Percentiles rank a stretch among this genome's conserved stretches.
Conservation (phyloP, 169 alveolate species). For the Plasmodium adleri region DNA sequence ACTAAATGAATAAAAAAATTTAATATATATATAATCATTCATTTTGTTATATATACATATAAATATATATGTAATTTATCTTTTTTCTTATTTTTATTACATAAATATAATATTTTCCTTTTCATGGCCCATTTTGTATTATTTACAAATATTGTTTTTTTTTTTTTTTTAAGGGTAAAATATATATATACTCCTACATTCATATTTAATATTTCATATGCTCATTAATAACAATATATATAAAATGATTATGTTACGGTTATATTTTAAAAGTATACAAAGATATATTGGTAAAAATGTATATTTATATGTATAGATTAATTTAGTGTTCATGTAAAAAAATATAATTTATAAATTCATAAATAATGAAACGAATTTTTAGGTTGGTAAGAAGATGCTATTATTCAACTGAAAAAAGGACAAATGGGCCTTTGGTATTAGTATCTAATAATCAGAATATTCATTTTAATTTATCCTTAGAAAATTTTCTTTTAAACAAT, state of each 20-base stretch:
- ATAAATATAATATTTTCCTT: not conserved
- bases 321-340: not conserved
- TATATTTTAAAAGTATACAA: no score
- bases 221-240: no score
- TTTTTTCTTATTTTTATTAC: not conserved
- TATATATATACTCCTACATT: slow-evolving; percentile 7
- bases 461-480: slow-evolving; percentile 84
- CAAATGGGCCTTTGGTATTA: slow-evolving; percentile 51
- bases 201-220: not conserved
- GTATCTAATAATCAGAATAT: slow-evolving; percentile 81
- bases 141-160: no score
- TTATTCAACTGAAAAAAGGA: not conserved
- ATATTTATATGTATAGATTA: not conserved
- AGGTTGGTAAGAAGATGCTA: slow-evolving; percentile 28
- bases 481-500: slow-evolving; percentile 78
- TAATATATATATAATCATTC: no score
- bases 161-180: no score
- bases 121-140: not conserved
- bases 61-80: no score
- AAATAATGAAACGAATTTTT: slow-evolving; percentile 2
- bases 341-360: not conserved
- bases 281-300: not conserved
- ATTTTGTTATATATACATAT: no score
- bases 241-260: no score
- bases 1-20: no score